Base-by-base conservation (phyloP, 768 basidiomycete species). In the Leccinum pellstonianum region DNA sequence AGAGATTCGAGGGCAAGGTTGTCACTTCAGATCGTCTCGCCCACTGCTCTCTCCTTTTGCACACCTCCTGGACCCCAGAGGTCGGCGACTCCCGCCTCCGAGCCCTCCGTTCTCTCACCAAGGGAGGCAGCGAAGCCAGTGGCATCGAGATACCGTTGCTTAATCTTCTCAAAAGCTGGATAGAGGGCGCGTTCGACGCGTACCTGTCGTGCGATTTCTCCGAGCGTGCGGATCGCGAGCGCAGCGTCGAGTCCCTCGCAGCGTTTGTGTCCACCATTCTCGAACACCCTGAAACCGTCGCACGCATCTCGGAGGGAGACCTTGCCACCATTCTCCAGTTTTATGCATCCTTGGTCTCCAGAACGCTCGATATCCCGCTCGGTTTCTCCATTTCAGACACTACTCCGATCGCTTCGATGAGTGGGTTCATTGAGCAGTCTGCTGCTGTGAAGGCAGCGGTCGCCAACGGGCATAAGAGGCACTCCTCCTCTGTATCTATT, bases 11-110 rank as follows among this genome's bases (percentile, higher is more conserved):
- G 55, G 66, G 76, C 21, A 65, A 68, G 21, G 73, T 84, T 21
- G 73, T 75, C 2, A 86, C 83, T 2, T 77, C 83, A 1, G 89
- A 91, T 59, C 78, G 85, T 27, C 71, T 88, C 10, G 77, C 84
- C 0, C 86, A 85, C 60, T 84, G 91, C 55, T 82, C 86, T 15
- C 75, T 91, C 33, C 86, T 92, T 68, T 74, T 84, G 3, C 68
- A 75, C 3, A 73, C 71, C 1, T 71, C 77, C 0, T 91, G 90
- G 90, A 77, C 76, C 3, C 62, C 74, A n/a, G 90, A 91, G 25
- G 74, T 89, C 0, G 90, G 90, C 80, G 88, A 90, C 63, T 76
- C 83, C 1, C 81, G 86, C 19, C 83, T 87, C 66, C 86, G 85
- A 61, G 88, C 90, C 2, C 76, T 91, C 1, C 75, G 81, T 4